Conservation (phyloP, 352 stramenopile genomes). For the Blastocystis sp. region DNA sequence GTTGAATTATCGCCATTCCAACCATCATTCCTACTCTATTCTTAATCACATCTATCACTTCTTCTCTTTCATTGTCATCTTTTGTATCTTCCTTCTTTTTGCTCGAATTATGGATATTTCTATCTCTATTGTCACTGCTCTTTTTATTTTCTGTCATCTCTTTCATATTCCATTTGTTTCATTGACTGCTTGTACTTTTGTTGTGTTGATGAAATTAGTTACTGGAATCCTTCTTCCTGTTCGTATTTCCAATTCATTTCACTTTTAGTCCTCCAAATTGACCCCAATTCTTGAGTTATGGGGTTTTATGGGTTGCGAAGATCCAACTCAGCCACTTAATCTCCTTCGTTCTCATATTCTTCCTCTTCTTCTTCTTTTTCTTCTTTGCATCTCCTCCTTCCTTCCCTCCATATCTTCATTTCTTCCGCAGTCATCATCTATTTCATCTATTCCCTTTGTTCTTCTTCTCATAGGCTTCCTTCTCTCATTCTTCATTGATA, state of each 20-base stretch:
- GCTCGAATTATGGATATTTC: background rate
- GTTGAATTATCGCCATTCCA: background rate
- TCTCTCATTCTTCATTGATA: background rate
- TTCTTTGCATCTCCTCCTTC: background rate
- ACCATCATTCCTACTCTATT: too few species aligned
- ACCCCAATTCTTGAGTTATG: background rate
- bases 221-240: background rate
- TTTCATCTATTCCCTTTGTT: background rate
- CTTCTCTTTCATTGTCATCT: background rate
- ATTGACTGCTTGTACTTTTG: background rate
- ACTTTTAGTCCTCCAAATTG: background rate
- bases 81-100: background rate
- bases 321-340: background rate
- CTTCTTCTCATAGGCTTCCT: background rate
- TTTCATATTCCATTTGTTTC: background rate
- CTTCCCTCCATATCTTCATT: background rate
- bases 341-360: background rate
- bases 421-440: background rate
- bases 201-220: background rate
- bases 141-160: background rate
- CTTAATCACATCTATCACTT: background rate
- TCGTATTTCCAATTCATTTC: background rate
- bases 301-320: background rate
- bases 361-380: background rate
- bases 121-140: background rate